Evolutionary conservation across 148 eudicot species (phyloP), one percentile per base, ranked within the genome.

Genomic region (Gaultheria prostrata): DNA sequence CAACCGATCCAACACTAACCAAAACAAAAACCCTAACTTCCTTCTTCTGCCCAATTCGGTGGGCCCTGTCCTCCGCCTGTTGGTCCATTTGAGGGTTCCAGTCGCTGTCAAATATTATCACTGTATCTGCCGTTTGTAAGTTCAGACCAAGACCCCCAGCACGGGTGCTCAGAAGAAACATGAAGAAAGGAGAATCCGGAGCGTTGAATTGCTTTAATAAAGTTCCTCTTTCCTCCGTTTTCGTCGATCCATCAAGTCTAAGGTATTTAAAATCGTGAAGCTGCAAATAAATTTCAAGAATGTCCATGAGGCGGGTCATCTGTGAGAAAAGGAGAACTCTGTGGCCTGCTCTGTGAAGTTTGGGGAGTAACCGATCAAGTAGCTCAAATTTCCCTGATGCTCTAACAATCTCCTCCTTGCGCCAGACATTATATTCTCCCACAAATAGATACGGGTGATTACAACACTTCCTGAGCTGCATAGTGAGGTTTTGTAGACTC

Each of bases 61-160:
- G 99, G 28, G 99, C 99, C 13, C 99, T 89, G 86, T 97, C 99
- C 82, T 97, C 99, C 14, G 99, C 99, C 87, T 97, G 99, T 83
- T 97, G 99, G 80, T 97, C 99, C 99, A 97, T 97, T 85, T 97
- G 99, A 3, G 99, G 99, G 86, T 97, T 97, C 99, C 99, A 97
- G 79, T 97, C 99, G 86, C 99, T 97, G 79, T 97, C 99, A 80
- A 97, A 97, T 69, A 97, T 97, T 32, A 97, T 93, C 51, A 97
- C 99, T 0, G 99, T 97, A 88, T 97, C 99, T 65, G 99, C 99
- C n/a, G 98, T 94, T 86, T 97, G 99, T 81, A 97, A 85, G 84
- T 97, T 97, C 73, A 97, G 89, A 81, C 99, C 99, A 59, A 97
- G 96, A 73, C 99, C 99, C 59, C 99, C 99, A 82, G 99, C 99